Conservation (phyloP, 2,329 filamentous ascomycete genomes). For the Talaromyces sp. region DNA sequence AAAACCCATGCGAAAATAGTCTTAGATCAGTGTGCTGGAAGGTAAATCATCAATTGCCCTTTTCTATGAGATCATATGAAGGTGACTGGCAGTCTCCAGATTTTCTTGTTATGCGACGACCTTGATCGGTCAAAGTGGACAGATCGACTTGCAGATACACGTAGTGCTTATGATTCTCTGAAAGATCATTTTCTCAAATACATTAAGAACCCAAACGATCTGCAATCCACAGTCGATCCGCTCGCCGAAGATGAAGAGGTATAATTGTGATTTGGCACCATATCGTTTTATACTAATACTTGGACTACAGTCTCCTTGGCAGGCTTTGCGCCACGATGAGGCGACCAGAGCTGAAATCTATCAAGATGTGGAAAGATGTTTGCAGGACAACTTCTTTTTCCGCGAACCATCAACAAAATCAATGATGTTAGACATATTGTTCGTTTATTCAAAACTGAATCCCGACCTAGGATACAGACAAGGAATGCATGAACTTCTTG, state of each 20-base stretch:
- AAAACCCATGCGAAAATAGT: constrained; percentile 66
- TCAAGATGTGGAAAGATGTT: constrained; percentile 86
- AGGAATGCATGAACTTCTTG: constrained; percentile 95
- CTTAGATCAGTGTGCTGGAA: constrained; percentile 92
- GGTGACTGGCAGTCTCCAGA: constrained; percentile 45
- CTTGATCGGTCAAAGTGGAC: constrained; percentile 66
- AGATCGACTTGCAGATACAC: constrained; percentile 62
- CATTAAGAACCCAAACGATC: constrained; percentile 78
- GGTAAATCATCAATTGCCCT: constrained; percentile 43
- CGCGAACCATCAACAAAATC: constrained; percentile 73
- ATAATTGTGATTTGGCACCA: constrained; percentile 42
- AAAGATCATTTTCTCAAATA: constrained; percentile 74
- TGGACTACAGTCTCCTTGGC: constrained; percentile 74
- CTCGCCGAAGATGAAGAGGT: constrained; percentile 76
- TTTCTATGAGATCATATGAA: constrained; percentile 1
- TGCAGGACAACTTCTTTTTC: constrained; percentile 90
- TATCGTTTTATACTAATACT: not conserved
- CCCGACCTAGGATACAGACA: constrained; percentile 88
- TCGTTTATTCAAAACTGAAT: constrained; percentile 91
- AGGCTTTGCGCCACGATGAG: constrained; percentile 80
- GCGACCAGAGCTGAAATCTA: constrained; percentile 79
- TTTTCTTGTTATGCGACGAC: constrained; percentile 74
- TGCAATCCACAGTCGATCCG: constrained; percentile 73
- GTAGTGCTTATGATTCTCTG: constrained; percentile 70
- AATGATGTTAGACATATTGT: constrained; percentile 83